These are phyloP conservation scores for Inonotus obliquus DNA, from an alignment of 1,284 basidiomycete genomes.

Conservation along the genomic window DNA sequence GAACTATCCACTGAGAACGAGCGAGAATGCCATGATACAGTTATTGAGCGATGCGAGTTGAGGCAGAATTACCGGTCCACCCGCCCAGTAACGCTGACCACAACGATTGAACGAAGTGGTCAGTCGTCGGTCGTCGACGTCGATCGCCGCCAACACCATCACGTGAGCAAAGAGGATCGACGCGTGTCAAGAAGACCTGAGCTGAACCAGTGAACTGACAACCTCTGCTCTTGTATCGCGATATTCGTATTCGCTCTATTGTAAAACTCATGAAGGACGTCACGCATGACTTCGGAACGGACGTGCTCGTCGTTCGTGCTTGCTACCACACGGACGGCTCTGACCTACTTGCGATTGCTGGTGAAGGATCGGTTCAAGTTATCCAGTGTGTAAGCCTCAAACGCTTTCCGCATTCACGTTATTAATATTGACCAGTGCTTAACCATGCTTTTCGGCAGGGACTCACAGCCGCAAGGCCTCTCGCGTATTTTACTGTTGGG, in stretches of 20 bases:
- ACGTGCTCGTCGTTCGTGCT: conserved; percentile 58
- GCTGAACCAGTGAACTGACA: neutral
- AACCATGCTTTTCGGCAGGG: conserved; percentile 27
- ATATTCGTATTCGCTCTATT: neutral
- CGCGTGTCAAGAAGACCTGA: neutral
- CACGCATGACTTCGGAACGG: conserved; percentile 35
- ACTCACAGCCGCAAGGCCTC: conserved; percentile 36
- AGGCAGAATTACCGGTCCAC: neutral
- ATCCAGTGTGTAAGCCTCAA: conserved; percentile 50
- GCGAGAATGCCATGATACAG: neutral
- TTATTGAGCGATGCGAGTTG: neutral
- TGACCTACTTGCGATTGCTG: conserved; percentile 67
- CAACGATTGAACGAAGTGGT: no score
- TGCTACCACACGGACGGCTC: conserved; percentile 57
- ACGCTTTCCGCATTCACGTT: conserved; percentile 11
- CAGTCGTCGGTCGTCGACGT: no score
- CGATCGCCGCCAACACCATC: neutral
- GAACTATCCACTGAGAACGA: no score
- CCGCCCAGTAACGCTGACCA: neutral
- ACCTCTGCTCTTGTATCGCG: neutral
- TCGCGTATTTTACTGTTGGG: conserved; percentile 75
- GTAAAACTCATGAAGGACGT: neutral
- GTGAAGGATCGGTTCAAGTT: conserved; percentile 65
- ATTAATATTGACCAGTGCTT: conserved; percentile 12
- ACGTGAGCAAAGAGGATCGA: neutral